Conservation (phyloP, 257 asterid species). For the Ilex aquifolium region DNA sequence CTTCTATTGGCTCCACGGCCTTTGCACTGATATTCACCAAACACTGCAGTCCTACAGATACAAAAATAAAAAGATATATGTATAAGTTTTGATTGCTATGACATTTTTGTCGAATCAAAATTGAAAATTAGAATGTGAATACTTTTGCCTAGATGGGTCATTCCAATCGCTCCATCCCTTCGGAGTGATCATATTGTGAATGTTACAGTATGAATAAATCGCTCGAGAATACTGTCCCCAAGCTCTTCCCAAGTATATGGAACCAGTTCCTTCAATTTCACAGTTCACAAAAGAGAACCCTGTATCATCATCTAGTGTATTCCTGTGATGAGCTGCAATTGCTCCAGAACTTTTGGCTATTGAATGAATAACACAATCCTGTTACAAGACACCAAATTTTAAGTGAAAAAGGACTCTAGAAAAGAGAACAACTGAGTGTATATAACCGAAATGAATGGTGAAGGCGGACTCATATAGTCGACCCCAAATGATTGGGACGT, state of each 20-base stretch:
- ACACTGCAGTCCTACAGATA: slow-evolving; percentile 43
- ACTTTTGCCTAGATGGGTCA: slow-evolving; percentile 31
- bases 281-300: slow-evolving; percentile 84
- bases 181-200: slow-evolving; percentile 33
- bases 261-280: slow-evolving; percentile 42
- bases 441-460: not conserved
- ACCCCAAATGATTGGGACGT: not conserved
- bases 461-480: no score
- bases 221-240: slow-evolving; percentile 66
- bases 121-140: not conserved
- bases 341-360: slow-evolving; percentile 41
- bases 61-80: not conserved
- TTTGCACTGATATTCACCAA: slow-evolving; percentile 60
- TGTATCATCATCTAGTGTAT: slow-evolving; percentile 39
- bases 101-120: not conserved
- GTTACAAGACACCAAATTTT: not conserved
- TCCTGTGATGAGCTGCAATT: slow-evolving; percentile 70
- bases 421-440: not conserved
- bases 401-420: not conserved
- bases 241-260: slow-evolving; percentile 60
- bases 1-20: slow-evolving; percentile 64
- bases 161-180: slow-evolving; percentile 74
- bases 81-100: not conserved
- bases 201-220: slow-evolving; percentile 35
- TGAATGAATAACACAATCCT: slow-evolving; percentile 54